phyloP scores from a whole-genome alignment of 768 basidiomycete genomes.

The Lyophyllum shimeji region DNA sequence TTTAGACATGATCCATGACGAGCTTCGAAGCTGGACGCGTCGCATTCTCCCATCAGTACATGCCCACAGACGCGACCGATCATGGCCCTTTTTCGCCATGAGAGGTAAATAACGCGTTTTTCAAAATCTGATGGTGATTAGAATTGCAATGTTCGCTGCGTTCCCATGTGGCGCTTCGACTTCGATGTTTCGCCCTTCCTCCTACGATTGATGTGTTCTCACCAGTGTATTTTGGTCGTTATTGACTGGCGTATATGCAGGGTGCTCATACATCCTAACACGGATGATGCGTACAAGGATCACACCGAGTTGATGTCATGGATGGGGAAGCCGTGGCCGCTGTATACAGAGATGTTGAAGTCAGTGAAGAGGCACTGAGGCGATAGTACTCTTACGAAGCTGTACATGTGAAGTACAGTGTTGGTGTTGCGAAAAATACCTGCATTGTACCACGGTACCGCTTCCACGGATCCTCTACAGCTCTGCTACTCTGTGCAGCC shows the following conservation, averaged over 20 bases:
- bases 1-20: neutral
- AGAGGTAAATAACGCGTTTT: neutral
- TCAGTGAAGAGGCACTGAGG: slow-evolving; percentile 16
- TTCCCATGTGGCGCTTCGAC: neutral
- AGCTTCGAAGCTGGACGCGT: neutral
- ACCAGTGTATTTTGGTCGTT: neutral
- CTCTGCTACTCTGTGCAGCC: no score
- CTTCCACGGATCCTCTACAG: no score
- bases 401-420: no score
- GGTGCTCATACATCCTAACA: slow-evolving; percentile 73
- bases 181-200: neutral
- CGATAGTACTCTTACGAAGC: neutral
- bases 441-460: no score
- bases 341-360: slow-evolving; percentile 44
- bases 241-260: slow-evolving; percentile 29
- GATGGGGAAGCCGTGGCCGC: slow-evolving; percentile 65
- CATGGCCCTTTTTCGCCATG: neutral
- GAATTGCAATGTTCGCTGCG: neutral
- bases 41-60: slow-evolving; percentile 7
- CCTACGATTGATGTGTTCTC: neutral
- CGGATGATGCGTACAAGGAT: slow-evolving; percentile 51
- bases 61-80: neutral
- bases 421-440: no score
- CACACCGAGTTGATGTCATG: slow-evolving; percentile 65
- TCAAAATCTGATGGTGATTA: neutral